Conservation (phyloP, 2,329 filamentous ascomycete genomes). For the Penicillium sp. region DNA sequence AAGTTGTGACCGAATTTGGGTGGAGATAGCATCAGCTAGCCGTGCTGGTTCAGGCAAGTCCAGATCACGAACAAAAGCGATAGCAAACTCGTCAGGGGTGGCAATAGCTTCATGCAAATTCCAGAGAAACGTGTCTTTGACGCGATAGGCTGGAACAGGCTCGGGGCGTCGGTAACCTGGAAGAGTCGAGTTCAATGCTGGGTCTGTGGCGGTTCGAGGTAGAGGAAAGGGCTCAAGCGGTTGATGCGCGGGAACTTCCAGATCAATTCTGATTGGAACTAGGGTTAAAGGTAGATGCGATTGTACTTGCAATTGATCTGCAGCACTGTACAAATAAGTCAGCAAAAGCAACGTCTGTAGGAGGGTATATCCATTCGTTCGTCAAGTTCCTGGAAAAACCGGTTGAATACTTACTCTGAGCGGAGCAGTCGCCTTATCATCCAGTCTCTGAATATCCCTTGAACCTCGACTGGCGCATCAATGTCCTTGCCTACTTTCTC, state of each 20-base stretch:
- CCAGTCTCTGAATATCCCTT: slow-evolving; percentile 94
- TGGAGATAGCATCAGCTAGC: slow-evolving; percentile 77
- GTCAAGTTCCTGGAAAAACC: slow-evolving; percentile 6
- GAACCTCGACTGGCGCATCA: slow-evolving; percentile 70
- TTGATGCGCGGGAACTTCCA: slow-evolving; percentile 74
- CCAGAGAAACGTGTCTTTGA: slow-evolving; percentile 96
- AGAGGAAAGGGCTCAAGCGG: slow-evolving; percentile 46
- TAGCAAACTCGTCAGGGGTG: slow-evolving; percentile 95
- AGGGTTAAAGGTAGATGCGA: slow-evolving; percentile 80
- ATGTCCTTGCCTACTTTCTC: slow-evolving; percentile 84
- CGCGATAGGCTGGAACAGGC: slow-evolving; percentile 73
- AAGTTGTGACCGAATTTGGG: slow-evolving; percentile 88
- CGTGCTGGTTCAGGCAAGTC: slow-evolving; percentile 74
- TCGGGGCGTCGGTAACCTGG: slow-evolving; percentile 79
- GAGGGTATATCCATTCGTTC: not conserved
- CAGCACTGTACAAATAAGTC: slow-evolving; percentile 34
- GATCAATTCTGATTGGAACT: slow-evolving; percentile 92
- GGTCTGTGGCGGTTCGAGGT: slow-evolving; percentile 39
- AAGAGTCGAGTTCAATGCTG: slow-evolving; percentile 58
- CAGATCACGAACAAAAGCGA: slow-evolving; percentile 82
- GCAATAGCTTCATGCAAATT: slow-evolving; percentile 92
- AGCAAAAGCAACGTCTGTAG: not conserved
- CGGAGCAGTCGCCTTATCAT: slow-evolving; percentile 66
- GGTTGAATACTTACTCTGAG: slow-evolving; percentile 35
- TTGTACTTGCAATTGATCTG: slow-evolving; percentile 60